Conservation (phyloP, 2,329 filamentous ascomycete genomes). For the Colletotrichum falcatum region DNA sequence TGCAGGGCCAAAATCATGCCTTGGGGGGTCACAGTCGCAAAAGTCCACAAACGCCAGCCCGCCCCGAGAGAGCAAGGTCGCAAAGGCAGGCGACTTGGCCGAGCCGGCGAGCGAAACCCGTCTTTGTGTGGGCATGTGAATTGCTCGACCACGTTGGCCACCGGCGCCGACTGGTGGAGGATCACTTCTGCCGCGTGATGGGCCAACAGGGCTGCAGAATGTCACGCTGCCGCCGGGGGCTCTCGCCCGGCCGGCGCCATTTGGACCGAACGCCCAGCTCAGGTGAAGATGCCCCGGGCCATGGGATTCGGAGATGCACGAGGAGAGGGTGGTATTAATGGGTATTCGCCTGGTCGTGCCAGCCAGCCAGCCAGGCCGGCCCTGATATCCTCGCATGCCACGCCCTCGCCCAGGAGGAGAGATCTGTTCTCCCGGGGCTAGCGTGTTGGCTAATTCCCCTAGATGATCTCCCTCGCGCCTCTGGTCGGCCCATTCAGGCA, state of each 20-base stretch:
- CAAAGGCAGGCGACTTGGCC: constrained; percentile 5
- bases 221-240: constrained; percentile 31
- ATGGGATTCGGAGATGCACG: not conserved
- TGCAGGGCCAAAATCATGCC: constrained; percentile 8
- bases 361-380: not conserved
- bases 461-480: constrained; percentile 2
- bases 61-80: not conserved
- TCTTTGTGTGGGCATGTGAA: constrained; percentile 16
- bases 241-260: constrained; percentile 30
- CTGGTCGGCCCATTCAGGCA: constrained; percentile 1
- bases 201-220: constrained; percentile 39
- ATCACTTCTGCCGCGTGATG: constrained; percentile 31
- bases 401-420: no score
- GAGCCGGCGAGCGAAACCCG: not conserved
- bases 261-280: constrained; percentile 27
- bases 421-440: not conserved
- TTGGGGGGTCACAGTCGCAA: constrained; percentile 1
- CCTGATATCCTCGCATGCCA: not conserved
- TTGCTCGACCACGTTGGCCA: constrained; percentile 32
- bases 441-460: not conserved
- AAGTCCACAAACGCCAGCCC: not conserved
- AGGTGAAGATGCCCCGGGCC: constrained; percentile 11
- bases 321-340: not conserved
- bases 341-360: no score
- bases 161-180: constrained; percentile 37